These are phyloP conservation scores for Ogataea thermomethanolica DNA, from an alignment of 805 yeast genomes.

Conservation along the genomic window DNA sequence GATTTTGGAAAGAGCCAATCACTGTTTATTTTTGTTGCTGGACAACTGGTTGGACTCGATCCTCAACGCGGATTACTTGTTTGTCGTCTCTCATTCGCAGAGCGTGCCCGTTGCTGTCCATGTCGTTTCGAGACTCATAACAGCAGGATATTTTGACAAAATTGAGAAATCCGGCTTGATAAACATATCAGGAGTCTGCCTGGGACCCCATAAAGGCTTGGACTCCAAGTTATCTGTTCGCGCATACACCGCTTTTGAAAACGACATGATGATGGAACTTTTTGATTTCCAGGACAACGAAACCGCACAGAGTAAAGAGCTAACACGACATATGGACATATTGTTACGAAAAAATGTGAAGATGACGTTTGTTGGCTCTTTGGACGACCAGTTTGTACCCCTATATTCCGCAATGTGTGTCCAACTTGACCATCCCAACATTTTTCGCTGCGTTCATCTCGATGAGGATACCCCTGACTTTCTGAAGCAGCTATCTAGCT, in stretches of 20 bases:
- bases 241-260: slow-evolving; percentile 83
- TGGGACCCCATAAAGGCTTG: slow-evolving; percentile 87
- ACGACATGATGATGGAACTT: slow-evolving; percentile 77
- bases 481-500: slow-evolving; percentile 33
- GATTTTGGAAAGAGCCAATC: slow-evolving; percentile 75
- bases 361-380: slow-evolving; percentile 75
- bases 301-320: slow-evolving; percentile 64
- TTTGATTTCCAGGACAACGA: slow-evolving; percentile 82
- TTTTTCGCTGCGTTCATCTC: slow-evolving; percentile 78
- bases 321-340: slow-evolving; percentile 60
- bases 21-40: slow-evolving; percentile 64
- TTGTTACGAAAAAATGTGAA: slow-evolving; percentile 75
- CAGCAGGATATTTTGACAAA: slow-evolving; percentile 57
- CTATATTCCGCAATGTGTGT: slow-evolving; percentile 81
- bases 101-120: slow-evolving; percentile 89
- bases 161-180: slow-evolving; percentile 63
- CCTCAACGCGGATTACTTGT: slow-evolving; percentile 65
- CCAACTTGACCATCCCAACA: slow-evolving; percentile 81
- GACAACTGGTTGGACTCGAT: slow-evolving; percentile 63
- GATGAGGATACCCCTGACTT: slow-evolving; percentile 48
- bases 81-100: slow-evolving; percentile 88
- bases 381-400: slow-evolving; percentile 90
- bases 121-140: slow-evolving; percentile 40
- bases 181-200: slow-evolving; percentile 88
- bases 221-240: slow-evolving; percentile 79